Conservation (phyloP, 2,329 filamentous ascomycete genomes). For the Aspergillus thermomutatus region DNA sequence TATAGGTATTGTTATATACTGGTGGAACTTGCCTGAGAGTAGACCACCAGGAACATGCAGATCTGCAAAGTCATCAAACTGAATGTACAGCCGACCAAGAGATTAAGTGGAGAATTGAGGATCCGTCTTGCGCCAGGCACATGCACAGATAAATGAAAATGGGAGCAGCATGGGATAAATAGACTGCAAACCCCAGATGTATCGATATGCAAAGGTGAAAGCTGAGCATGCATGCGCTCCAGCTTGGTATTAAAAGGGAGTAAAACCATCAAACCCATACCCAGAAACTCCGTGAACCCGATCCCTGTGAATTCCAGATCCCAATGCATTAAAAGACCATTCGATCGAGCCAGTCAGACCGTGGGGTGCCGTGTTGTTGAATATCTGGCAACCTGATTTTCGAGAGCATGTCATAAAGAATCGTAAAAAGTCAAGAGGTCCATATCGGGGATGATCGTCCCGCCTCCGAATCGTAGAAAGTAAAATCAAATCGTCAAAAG, state of each 20-base stretch:
- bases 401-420: constrained; percentile 10
- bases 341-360: constrained; percentile 19
- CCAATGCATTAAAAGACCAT: constrained; percentile 19
- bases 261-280: constrained; percentile 12
- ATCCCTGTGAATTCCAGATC: constrained; percentile 9
- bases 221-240: not conserved
- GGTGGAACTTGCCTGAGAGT: not conserved
- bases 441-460: constrained; percentile 10
- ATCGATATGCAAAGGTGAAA: not conserved
- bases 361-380: constrained; percentile 11
- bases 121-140: not conserved
- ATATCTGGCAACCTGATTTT: constrained; percentile 7
- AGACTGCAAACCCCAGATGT: not conserved
- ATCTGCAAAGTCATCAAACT: not conserved
- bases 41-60: not conserved
- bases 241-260: constrained; percentile 9
- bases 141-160: not conserved
- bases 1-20: not conserved
- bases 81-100: constrained; percentile 4
- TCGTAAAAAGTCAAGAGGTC: constrained; percentile 8
- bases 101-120: not conserved
- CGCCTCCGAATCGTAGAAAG: constrained; percentile 10
- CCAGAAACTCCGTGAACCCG: constrained; percentile 9
- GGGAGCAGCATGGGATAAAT: not conserved
- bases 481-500: constrained; percentile 9